These are phyloP conservation scores for Beauveria sp. DNA, from an alignment of 2,329 filamentous ascomycete species.

Conservation along the genomic window DNA sequence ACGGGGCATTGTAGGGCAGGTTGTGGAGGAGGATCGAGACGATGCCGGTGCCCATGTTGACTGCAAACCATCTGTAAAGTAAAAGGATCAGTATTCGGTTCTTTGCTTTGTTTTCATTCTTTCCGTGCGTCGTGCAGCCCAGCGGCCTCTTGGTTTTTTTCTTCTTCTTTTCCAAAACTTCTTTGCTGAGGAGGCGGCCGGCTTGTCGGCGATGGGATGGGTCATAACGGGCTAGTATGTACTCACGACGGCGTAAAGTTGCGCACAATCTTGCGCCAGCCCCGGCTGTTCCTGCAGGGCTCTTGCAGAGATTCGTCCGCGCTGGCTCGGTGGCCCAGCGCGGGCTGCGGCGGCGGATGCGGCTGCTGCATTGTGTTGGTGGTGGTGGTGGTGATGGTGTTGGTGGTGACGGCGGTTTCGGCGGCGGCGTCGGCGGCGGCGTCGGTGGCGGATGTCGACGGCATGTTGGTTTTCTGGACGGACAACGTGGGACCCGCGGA, in stretches of 20 bases:
- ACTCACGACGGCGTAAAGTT: constrained; percentile 49
- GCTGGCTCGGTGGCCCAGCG: background rate
- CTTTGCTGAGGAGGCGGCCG: background rate
- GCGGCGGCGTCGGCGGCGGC: background rate
- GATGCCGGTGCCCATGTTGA: constrained; percentile 62
- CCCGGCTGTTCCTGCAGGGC: constrained; percentile 27
- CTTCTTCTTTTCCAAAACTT: background rate
- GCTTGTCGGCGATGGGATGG: background rate
- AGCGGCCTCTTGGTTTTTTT: too few relatives aligned
- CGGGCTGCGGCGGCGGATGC: constrained; percentile 10
- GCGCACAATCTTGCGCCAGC: constrained; percentile 39
- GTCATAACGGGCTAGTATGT: background rate
- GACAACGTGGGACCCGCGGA: background rate
- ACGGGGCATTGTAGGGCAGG: constrained; percentile 51
- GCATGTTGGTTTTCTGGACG: background rate
- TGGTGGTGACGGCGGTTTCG: background rate
- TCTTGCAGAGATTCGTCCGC: constrained; percentile 10
- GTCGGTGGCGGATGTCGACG: background rate
- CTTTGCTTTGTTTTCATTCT: too few relatives aligned
- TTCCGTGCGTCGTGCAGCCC: too few relatives aligned
- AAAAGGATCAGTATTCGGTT: too few relatives aligned
- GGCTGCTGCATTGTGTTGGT: constrained; percentile 3
- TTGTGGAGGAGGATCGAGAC: constrained; percentile 54
- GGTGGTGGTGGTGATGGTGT: background rate
- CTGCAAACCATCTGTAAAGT: constrained; percentile 44